Evolutionary conservation across 1,284 basidiomycete species (phyloP), one percentile per base, ranked within the genome.

Genomic region (Ceraceosorus bombacis): DNA sequence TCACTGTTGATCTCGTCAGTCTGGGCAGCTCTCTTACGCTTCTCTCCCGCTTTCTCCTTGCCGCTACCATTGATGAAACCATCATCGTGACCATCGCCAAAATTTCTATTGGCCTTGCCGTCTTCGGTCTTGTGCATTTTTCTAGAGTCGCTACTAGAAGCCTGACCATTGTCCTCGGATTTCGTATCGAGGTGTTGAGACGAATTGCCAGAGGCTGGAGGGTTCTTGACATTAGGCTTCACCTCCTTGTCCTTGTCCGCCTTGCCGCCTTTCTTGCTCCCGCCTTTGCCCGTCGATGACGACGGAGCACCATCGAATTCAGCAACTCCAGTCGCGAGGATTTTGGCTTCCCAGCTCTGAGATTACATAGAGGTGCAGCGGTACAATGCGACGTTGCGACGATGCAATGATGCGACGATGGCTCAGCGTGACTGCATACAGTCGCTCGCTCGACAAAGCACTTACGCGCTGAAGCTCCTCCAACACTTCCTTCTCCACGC

Each of bases 1-100:
- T 98, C 94, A 60, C 89, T 93, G 72, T 94, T 93, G 75, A 98
- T 96, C 37, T 88, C 89, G 75, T 98, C 92, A 49, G 82, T 81
- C 59, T 82, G 80, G 36, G 80, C 78, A 75, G 71, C 78, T 64
- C 55, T 76, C 69, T 68, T 80, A 49, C 64, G 65, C 62, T 74
- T 75, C 46, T 66, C 59, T 6, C 66, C 66, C 2, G 66, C 65
- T 49, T 12, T 51, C 58, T 63, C 43, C 2, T 53, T n/a, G 6
- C 58, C 62, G 27, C 61, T 60, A 8, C 52, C 38, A 12, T 54
- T 50, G 48, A 36, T 37, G 17, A 37, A 38, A 6, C 59, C 59
- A 17, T 59, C 43, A 12, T 38, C 55, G 27, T 10, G 58, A 37
- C 41, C 46, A 3, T 41, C 15, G 27, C 41, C 46, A 40, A n/a